phyloP scores from a whole-genome alignment of 1,284 basidiomycete species.

The Stygiomarasmius scandens region DNA sequence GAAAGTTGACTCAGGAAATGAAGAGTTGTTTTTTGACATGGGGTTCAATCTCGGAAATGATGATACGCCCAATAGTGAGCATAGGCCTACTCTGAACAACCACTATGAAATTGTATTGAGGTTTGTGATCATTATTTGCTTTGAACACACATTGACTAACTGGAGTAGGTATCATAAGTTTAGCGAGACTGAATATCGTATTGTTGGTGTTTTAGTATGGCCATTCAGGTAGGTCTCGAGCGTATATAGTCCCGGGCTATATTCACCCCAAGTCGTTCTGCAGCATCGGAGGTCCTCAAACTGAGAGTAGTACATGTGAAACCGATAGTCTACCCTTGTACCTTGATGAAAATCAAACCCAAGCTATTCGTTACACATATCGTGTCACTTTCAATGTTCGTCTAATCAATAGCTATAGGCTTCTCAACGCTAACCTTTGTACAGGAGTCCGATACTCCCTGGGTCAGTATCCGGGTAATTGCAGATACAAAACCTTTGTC shows the following conservation, averaged over 20 bases:
- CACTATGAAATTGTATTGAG: conserved; percentile 86
- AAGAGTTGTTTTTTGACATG: conserved; percentile 89
- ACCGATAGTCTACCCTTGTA: conserved; percentile 52
- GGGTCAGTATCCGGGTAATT: conserved; percentile 49
- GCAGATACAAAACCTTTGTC: background rate
- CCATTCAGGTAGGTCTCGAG: conserved; percentile 65
- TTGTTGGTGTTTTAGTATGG: conserved; percentile 93
- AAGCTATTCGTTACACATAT: conserved; percentile 88
- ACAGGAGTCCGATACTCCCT: conserved; percentile 83
- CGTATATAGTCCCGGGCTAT: conserved; percentile 4
- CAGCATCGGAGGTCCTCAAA: conserved; percentile 65
- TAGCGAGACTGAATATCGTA: conserved; percentile 69
- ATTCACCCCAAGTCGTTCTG: conserved; percentile 7
- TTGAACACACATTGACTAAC: background rate
- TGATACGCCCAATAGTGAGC: conserved; percentile 48
- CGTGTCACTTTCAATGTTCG: conserved; percentile 84
- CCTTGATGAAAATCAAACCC: conserved; percentile 64
- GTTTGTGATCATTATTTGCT: conserved; percentile 42
- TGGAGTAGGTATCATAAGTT: conserved; percentile 77
- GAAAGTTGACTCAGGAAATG: conserved; percentile 78
- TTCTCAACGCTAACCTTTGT: conserved; percentile 4
- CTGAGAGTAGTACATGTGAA: conserved; percentile 41
- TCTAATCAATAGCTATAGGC: conserved; percentile 14
- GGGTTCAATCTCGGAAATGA: conserved; percentile 82
- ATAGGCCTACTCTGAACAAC: conserved; percentile 81